Evolutionary conservation across 2,329 filamentous ascomycete genomes (phyloP), one percentile per base, ranked within the genome.

Genomic region (Ascochyta lentis): DNA sequence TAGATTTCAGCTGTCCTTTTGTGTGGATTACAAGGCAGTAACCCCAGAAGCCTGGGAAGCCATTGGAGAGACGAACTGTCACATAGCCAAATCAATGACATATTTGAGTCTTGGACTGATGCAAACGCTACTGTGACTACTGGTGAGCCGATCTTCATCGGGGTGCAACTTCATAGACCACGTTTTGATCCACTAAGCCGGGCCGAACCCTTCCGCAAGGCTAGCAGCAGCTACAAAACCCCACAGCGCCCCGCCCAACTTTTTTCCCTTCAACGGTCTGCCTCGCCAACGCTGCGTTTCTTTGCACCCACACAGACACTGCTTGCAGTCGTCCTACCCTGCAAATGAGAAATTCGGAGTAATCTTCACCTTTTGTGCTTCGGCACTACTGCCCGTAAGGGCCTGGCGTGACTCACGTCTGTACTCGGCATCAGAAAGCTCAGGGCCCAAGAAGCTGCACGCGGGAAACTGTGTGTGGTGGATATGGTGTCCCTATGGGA

Each of bases 341-440:
- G 91, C 91, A 93, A 92, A 92, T 93, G 91, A 92, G 91, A 95
- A 95, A 95, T 94, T 95, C 91, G 91, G 91, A 95, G 91, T 90
- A 95, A 88, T 93, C 90, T 93, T 91, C 90, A 92, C 76, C 72
- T 76, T 74, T 78, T 64, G 73, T 76, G 71, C 73, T 73, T 71
- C 69, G 77, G 74, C 76, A 75, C 67, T 65, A 77, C 91, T 90
- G 89, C 89, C 89, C 87, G 90, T 84, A 84, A 94, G 89, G 90
- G 89, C 84, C 89, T 89, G 85, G 85, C 90, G 89, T 90, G 89
- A 90, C 82, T 86, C 80, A 81, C 89, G 90, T 85, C 83, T 91
- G 90, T 89, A 91, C 65, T 83, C 81, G 90, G 89, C 90, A 95
- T 93, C 89, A 94, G 91, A 94, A 92, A 94, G 67, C 84, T 82